These are phyloP conservation scores for Mucor sp. DNA, from an alignment of 371 early-diverging fungal genomes.

Conservation along the genomic window DNA sequence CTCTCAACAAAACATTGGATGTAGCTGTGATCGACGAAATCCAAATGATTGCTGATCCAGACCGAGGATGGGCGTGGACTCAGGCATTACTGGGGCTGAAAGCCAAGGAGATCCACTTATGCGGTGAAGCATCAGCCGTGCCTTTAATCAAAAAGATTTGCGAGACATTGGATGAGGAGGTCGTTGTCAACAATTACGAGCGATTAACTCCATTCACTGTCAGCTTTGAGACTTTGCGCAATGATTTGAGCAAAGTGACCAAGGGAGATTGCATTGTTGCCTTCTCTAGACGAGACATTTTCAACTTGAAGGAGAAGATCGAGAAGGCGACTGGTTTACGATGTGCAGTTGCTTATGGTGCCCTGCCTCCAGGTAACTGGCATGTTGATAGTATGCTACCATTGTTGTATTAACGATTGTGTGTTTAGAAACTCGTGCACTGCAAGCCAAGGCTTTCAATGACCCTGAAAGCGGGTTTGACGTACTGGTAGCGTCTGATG, in stretches of 20 bases:
- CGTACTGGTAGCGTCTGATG: conserved; percentile 94
- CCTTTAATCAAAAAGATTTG: conserved; percentile 79
- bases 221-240: conserved; percentile 49
- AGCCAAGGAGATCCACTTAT: conserved; percentile 89
- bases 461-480: conserved; percentile 78
- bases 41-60: conserved; percentile 88
- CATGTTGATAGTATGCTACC: background rate
- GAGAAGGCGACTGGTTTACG: conserved; percentile 74
- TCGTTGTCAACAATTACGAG: conserved; percentile 78
- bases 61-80: conserved; percentile 97
- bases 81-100: conserved; percentile 81
- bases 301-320: conserved; percentile 72
- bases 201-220: conserved; percentile 77
- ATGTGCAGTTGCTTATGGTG: conserved; percentile 94
- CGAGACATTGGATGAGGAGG: conserved; percentile 73
- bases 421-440: conserved; percentile 74
- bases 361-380: conserved; percentile 78
- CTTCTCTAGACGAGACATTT: conserved; percentile 84
- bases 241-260: conserved; percentile 58
- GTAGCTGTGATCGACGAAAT: conserved; percentile 97
- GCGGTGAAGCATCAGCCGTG: conserved; percentile 91
- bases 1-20: conserved; percentile 58
- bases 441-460: conserved; percentile 92
- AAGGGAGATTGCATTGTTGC: conserved; percentile 91
- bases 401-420: background rate